Evolutionary conservation across 257 asterid species (phyloP).

Genomic region (Solanum chmielewskii): DNA sequence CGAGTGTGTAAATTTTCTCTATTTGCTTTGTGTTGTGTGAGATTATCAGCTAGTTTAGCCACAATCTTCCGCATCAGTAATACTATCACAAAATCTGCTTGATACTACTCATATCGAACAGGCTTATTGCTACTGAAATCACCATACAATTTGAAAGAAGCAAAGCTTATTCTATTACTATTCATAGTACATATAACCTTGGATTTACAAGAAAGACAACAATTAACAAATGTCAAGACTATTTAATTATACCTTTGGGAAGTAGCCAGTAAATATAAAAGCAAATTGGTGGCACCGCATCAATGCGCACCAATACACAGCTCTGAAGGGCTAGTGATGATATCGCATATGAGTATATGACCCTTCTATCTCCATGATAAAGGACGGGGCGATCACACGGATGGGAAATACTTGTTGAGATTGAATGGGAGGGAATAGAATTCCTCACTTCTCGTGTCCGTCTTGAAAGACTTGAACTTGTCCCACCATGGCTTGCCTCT

Average conservation of each 20-base stretch:
- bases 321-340: conserved; percentile 1
- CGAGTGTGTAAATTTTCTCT: no score
- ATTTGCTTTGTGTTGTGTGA: neutral
- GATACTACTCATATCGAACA: neutral
- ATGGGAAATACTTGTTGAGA: conserved; percentile 88
- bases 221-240: neutral
- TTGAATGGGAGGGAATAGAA: conserved; percentile 90
- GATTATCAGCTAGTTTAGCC: neutral
- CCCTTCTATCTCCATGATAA: conserved; percentile 1
- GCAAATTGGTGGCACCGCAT: neutral
- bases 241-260: neutral
- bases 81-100: neutral
- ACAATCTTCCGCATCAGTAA: neutral
- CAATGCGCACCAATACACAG: neutral
- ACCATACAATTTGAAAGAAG: neutral
- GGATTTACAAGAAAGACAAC: neutral
- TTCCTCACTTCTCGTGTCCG: conserved; percentile 77
- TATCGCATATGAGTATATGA: neutral
- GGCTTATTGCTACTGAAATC: neutral
- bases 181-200: neutral
- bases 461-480: conserved; percentile 62
- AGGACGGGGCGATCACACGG: conserved; percentile 28
- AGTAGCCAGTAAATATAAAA: neutral
- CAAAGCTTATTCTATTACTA: neutral
- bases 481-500: conserved; percentile 99